These are phyloP conservation scores for Leptographium procerum DNA, from an alignment of 2,329 filamentous ascomycete species.

Conservation along the genomic window DNA sequence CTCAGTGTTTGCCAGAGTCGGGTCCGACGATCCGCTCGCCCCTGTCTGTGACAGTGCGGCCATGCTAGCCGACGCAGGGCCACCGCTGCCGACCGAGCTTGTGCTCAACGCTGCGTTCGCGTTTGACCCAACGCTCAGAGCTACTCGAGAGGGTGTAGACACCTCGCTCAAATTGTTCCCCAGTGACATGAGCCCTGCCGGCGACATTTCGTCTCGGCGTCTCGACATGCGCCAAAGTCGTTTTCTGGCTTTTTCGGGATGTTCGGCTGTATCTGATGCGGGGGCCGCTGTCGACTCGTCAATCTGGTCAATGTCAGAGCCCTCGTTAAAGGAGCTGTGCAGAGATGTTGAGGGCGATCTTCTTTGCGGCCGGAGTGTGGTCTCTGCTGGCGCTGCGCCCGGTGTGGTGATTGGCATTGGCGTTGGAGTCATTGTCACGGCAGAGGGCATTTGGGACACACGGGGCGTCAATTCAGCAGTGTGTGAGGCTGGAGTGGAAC, in stretches of 20 bases:
- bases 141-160: conserved; percentile 26
- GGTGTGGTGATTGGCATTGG: conserved; percentile 21
- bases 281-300: conserved; percentile 39
- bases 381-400: conserved; percentile 30
- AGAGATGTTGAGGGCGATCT: conserved; percentile 67
- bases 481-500: conserved; percentile 12
- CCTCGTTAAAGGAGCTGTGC: conserved; percentile 67
- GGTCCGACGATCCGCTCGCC: conserved; percentile 40
- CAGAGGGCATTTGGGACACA: conserved; percentile 32
- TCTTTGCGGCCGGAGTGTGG: conserved; percentile 45
- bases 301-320: conserved; percentile 65
- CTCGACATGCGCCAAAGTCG: conserved; percentile 63
- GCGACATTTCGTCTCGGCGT: conserved; percentile 41
- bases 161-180: conserved; percentile 6
- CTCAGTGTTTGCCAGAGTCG: conserved; percentile 27
- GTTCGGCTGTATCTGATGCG: conserved; percentile 12
- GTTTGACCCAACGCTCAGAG: conserved; percentile 43
- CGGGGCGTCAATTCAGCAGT: conserved; percentile 33
- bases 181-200: neutral
- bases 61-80: conserved; percentile 12
- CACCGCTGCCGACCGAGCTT: conserved; percentile 55
- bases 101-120: conserved; percentile 53
- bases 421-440: conserved; percentile 4
- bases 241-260: conserved; percentile 55
- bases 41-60: conserved; percentile 37